Evolutionary conservation across 345 rosid genomes (phyloP), one percentile per base, ranked within the genome.

Genomic region (Populus deltoides): DNA sequence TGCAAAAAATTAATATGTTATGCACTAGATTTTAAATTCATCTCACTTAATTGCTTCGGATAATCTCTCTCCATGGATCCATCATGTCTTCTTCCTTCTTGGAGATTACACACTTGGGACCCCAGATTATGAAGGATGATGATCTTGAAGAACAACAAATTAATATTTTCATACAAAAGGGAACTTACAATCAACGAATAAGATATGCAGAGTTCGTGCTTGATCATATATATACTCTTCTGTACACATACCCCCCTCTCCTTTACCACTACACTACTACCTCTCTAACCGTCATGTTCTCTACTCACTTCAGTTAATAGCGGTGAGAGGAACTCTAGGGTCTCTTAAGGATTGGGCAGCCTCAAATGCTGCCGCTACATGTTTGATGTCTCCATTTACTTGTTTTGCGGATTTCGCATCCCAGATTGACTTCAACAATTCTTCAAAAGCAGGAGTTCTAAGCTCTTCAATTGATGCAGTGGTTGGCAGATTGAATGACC

Each of bases 291-390:
- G 53, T 43, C 18, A 16, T 76, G 63, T 69, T 80, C 70, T 65
- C 18, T 51, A 7, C 31, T 70, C 38, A 71, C 81, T 75, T 86
- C 66, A 96, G 89, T 96, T 96, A 47, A 96, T 89, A 71, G 97
- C 93, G 79, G 93, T 93, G 77, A 96, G 92, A 17, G 98, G 97
- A 83, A 85, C 83, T 80, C 99, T 89, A 66, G 99, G 83, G 86
- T 93, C 99, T 75, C 88, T 85, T 66, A 86, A 35, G 24, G 96
- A 89, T 78, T 89, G 97, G 33, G 94, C 89, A 38, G 88, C 86
- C 57, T 89, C 97, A 25, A 88, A 82, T 68, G 87, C 81, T 2
- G 83, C 93, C 27, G 79, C 72, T 20, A 86, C 62, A 66, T 91
- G 87, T 85, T 92, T 96, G 63, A 77, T 75, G 74, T 96, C 98